Base-by-base conservation (phyloP, 805 yeast genomes). In the Isabelozyma pseudorhagii region DNA sequence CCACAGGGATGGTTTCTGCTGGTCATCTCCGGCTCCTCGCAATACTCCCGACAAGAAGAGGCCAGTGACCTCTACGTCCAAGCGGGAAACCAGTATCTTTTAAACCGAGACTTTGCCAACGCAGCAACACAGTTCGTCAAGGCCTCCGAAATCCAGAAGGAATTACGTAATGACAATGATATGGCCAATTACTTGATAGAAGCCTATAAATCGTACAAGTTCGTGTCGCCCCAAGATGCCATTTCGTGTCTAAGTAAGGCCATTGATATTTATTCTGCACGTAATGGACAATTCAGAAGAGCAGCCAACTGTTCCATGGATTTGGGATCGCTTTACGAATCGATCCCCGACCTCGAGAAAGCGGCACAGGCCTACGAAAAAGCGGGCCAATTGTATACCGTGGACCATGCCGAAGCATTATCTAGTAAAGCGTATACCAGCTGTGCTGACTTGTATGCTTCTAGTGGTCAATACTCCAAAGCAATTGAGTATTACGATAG, bases 301-400 rank as follows among this genome's bases (percentile, higher is more conserved):
- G 97, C 96, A 21, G 99, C 99, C 10, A 90, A 90, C 63, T 92
- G 87, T 72, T 87, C 92, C 64, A 82, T 87, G 75, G 99, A 94
- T 64, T 77, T 94, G 61, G 99, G 92, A 9, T 91, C 84, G 56
- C 68, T 93, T 43, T 89, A 88, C 63, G 98, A 93, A 68, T 79
- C 80, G 43, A 71, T 89, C 17, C 79, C 79, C 45, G 93, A 92
- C 60, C 67, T 73, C 31, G 72, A 76, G 21, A 80, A 80, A 56
- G 97, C 99, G 5, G 78, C 86, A 47, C 77, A 77, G 48, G 82
- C 91, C 28, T 93, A 87, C 64, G 96, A 91, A 63, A 88, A 86
- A 59, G 97, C 99, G 9, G 97, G 97, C 40, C 98, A 94, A 62
- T 94, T 97, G 92, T 92, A 87, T 64, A 80, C 83, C 48, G 89